A percentile compares a stretch with the other conserved stretches of the same genome.
phyloP scores from a whole-genome alignment of 345 rosid species.

The Camelina sativa region DNA sequence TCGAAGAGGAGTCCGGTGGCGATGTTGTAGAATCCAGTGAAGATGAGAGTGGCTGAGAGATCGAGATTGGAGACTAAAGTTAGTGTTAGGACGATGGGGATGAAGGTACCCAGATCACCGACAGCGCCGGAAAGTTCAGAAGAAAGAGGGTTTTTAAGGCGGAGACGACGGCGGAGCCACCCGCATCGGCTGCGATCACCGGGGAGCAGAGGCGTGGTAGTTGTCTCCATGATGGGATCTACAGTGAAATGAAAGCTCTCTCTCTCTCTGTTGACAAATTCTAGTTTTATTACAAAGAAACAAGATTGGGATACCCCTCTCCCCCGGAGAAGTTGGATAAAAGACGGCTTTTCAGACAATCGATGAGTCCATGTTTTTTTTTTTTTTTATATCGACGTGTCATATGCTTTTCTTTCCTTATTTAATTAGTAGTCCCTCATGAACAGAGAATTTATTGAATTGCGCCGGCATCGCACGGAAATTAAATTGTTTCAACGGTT shows the following conservation, averaged over 20 bases:
- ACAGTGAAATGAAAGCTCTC: background rate
- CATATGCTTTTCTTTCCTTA: background rate
- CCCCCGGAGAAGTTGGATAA: slow-evolving; percentile 33
- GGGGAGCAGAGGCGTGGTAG: slow-evolving; percentile 46
- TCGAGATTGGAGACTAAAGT: slow-evolving; percentile 72
- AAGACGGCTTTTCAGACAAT: slow-evolving; percentile 43
- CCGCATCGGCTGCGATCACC: slow-evolving; percentile 22
- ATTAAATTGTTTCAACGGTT: background rate
- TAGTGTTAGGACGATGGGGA: slow-evolving; percentile 72
- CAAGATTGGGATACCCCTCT: background rate
- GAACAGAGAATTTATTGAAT: background rate
- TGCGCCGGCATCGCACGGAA: background rate
- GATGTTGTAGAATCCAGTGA: slow-evolving; percentile 76
- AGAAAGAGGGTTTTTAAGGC: slow-evolving; percentile 47
- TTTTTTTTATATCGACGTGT: background rate
- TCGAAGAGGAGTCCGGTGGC: slow-evolving; percentile 83
- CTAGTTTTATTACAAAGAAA: background rate
- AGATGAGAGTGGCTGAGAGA: slow-evolving; percentile 75
- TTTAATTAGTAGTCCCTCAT: background rate
- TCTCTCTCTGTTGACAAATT: background rate
- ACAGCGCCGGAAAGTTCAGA: slow-evolving; percentile 86
- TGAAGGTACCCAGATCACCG: slow-evolving; percentile 84
- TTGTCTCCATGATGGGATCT: slow-evolving; percentile 42
- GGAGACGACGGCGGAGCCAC: slow-evolving; percentile 56
- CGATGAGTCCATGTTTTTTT: background rate